Percentiles rank a stretch among this genome's conserved stretches.
phyloP scores from a whole-genome alignment of 2,329 filamentous ascomycete genomes.

The Cercospora beticola region DNA sequence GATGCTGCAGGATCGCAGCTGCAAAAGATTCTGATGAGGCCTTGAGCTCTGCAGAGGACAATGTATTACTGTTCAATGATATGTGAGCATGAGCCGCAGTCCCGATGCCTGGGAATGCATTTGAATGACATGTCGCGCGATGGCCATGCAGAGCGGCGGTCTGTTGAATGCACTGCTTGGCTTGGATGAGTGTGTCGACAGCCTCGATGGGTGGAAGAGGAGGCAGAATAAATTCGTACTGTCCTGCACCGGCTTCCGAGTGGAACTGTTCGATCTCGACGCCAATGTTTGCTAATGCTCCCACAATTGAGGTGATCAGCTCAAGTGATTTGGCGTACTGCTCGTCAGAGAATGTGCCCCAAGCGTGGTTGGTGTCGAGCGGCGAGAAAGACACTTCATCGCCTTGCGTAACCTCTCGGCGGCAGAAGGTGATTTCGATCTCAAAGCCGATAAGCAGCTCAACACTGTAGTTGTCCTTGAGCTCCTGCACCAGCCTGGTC shows the following conservation, averaged over 20 bases:
- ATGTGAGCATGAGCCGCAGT: constrained; percentile 70
- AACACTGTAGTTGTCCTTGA: constrained; percentile 54
- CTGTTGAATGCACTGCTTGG: constrained; percentile 66
- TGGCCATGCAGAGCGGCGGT: constrained; percentile 63
- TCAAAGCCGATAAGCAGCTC: constrained; percentile 73
- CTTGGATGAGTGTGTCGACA: constrained; percentile 69
- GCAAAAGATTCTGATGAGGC: constrained; percentile 63
- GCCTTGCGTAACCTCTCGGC: background rate
- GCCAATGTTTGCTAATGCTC: constrained; percentile 58
- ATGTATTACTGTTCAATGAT: constrained; percentile 55
- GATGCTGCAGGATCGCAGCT: constrained; percentile 65
- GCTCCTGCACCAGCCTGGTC: constrained; percentile 51
- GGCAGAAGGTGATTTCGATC: constrained; percentile 72
- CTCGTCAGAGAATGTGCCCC: constrained; percentile 65
- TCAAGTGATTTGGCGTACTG: constrained; percentile 57
- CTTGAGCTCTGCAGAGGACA: constrained; percentile 23
- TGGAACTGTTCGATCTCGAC: constrained; percentile 73
- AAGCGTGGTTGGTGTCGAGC: constrained; percentile 65
- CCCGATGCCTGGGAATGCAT: constrained; percentile 62
- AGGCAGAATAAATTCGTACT: constrained; percentile 75
- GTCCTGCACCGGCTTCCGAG: constrained; percentile 68
- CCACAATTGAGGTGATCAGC: constrained; percentile 65
- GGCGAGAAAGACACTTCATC: constrained; percentile 40
- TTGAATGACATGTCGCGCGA: constrained; percentile 71
- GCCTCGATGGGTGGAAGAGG: constrained; percentile 63